These are phyloP conservation scores for Trichosanthes truncata DNA, from an alignment of 306 rosid genomes.

Conservation along the genomic window DNA sequence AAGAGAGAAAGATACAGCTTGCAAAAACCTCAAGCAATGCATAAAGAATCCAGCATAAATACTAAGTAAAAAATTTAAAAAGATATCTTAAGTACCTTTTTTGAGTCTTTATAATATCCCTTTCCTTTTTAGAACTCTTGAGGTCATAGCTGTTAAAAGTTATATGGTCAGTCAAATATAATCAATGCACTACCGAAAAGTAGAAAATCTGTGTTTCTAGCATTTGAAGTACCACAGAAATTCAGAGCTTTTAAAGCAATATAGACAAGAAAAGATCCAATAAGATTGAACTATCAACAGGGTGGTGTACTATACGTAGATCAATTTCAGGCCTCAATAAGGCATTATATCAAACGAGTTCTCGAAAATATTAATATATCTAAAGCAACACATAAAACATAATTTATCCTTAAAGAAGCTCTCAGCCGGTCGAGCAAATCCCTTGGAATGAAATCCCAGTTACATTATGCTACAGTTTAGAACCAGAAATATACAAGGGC, in stretches of 20 bases:
- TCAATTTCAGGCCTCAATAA: background rate
- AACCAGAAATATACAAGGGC: background rate
- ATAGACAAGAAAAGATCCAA: background rate
- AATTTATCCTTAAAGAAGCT: background rate
- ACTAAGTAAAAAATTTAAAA: background rate
- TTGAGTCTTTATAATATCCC: constrained; percentile 48
- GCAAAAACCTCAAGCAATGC: background rate
- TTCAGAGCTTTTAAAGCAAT: background rate
- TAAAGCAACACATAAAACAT: background rate
- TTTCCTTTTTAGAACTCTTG: constrained; percentile 69
- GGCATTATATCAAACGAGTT: background rate
- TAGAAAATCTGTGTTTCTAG: background rate
- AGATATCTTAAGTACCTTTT: constrained; percentile 47
- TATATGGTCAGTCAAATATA: constrained; percentile 17
- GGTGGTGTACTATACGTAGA: background rate
- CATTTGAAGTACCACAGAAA: background rate
- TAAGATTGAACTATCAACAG: background rate
- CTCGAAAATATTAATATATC: background rate
- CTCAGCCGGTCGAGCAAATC: background rate
- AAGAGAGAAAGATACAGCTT: background rate
- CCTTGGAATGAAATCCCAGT: background rate
- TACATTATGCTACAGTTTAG: background rate
- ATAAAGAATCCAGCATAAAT: background rate
- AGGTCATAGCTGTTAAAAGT: constrained; percentile 67
- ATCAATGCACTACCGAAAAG: background rate